Evolutionary conservation across 2,329 filamentous ascomycete species (phyloP).

Genomic region (Colletotrichum cuscutae): DNA sequence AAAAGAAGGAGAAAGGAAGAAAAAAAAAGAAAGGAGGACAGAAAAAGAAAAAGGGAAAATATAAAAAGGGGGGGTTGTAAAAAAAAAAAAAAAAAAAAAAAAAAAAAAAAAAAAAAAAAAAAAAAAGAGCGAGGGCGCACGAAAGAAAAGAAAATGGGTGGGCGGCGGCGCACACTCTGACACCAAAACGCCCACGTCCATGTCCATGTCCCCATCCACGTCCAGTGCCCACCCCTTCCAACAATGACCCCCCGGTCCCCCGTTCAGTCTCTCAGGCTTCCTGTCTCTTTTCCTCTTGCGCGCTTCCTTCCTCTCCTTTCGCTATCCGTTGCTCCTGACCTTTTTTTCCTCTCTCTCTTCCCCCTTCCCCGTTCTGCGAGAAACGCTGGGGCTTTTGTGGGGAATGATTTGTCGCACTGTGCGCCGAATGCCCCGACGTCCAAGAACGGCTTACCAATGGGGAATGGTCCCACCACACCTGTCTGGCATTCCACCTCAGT

Average conservation of each 20-base stretch:
- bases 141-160: conserved; percentile 45
- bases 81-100: conserved; percentile 18
- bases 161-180: conserved; percentile 33
- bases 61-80: too few relatives aligned
- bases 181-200: conserved; percentile 28
- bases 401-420: conserved; percentile 17
- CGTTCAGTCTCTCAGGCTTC: background rate
- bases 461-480: conserved; percentile 15
- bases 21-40: too few relatives aligned
- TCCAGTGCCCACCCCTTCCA: conserved; percentile 14
- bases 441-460: conserved; percentile 26
- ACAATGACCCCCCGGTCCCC: conserved; percentile 6
- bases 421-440: background rate
- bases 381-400: conserved; percentile 19
- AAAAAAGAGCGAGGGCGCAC: conserved; percentile 36
- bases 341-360: background rate
- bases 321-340: background rate
- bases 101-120: conserved; percentile 22
- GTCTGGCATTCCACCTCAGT: background rate
- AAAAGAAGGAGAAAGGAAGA: too few relatives aligned
- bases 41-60: too few relatives aligned
- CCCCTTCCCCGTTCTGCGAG: conserved; percentile 13
- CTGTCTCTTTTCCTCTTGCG: background rate
- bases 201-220: conserved; percentile 12
- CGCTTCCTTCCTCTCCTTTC: background rate